phyloP scores from a whole-genome alignment of 1,284 basidiomycete species.

The Leccinum proliferum region DNA sequence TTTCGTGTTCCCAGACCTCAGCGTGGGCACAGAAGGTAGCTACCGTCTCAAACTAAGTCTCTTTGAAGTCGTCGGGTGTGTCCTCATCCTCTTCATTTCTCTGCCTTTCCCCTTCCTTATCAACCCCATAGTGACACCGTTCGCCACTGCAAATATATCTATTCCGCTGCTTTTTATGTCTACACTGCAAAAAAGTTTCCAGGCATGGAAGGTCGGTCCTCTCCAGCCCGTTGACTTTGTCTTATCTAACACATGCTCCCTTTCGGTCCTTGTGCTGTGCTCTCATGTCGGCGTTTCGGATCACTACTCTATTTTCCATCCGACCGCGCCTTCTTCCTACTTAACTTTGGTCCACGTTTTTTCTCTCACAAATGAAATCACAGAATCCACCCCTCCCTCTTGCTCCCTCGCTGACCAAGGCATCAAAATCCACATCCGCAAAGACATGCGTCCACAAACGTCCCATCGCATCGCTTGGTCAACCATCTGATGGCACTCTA shows the following conservation, averaged over 20 bases:
- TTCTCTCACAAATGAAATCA: background rate
- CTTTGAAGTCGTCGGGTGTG: constrained; percentile 91
- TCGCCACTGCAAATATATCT: constrained; percentile 84
- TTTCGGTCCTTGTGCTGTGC: constrained; percentile 10
- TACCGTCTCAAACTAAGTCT: constrained; percentile 84
- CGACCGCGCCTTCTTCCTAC: constrained; percentile 4
- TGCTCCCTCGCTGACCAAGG: constrained; percentile 88
- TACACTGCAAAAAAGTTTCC: constrained; percentile 92
- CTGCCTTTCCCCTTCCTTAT: constrained; percentile 5
- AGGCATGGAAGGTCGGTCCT: constrained; percentile 76
- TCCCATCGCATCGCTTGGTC: constrained; percentile 39
- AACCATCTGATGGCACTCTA: constrained; percentile 34
- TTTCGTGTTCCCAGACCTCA: constrained; percentile 89
- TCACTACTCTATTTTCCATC: constrained; percentile 17
- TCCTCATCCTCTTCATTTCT: background rate
- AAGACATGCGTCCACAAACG: constrained; percentile 81
- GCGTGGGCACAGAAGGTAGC: constrained; percentile 85
- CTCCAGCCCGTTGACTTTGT: background rate
- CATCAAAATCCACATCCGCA: constrained; percentile 89
- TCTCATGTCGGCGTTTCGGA: constrained; percentile 15
- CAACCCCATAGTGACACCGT: constrained; percentile 58
- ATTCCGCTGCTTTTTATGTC: constrained; percentile 74
- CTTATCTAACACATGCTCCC: constrained; percentile 19
- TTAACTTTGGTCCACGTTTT: constrained; percentile 3
- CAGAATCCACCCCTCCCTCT: constrained; percentile 85